A percentile compares a stretch with the other conserved stretches of the same genome.
These are phyloP conservation scores for Durio zibethinus DNA, from an alignment of 345 rosid species.

Conservation along the genomic window DNA sequence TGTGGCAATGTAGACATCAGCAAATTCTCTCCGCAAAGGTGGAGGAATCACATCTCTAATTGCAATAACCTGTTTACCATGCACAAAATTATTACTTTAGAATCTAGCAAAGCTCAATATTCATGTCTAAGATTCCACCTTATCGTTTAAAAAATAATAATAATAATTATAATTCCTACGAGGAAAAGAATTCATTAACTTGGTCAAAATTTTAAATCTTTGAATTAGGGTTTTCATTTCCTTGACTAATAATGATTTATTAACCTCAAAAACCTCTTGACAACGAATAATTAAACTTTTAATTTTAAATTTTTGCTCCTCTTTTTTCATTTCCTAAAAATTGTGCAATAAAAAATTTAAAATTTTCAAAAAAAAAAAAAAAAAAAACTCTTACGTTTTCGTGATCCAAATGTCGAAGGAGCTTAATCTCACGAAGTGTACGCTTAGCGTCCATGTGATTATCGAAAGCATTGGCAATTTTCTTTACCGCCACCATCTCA, in stretches of 20 bases:
- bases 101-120: not conserved
- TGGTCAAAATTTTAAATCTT: constrained; percentile 1
- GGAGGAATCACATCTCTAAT: constrained; percentile 95
- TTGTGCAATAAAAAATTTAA: not conserved
- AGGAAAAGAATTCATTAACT: not conserved
- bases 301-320: not conserved
- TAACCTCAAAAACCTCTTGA: not conserved
- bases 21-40: constrained; percentile 71
- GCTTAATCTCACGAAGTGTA: constrained; percentile 95
- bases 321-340: not conserved
- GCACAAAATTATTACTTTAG: not conserved
- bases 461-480: constrained; percentile 92
- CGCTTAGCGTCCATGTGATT: constrained; percentile 97
- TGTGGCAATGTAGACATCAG: constrained; percentile 76
- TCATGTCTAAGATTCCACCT: not conserved
- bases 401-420: constrained; percentile 92
- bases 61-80: constrained; percentile 54
- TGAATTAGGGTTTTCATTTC: constrained; percentile 2
- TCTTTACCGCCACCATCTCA: constrained; percentile 94
- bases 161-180: not conserved
- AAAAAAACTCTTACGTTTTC: constrained; percentile 65
- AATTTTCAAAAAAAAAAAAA: no score
- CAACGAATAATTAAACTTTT: not conserved
- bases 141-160: not conserved
- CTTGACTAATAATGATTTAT: not conserved